Base-by-base conservation (phyloP, 345 rosid species). In the Lenwebbia sp. region DNA sequence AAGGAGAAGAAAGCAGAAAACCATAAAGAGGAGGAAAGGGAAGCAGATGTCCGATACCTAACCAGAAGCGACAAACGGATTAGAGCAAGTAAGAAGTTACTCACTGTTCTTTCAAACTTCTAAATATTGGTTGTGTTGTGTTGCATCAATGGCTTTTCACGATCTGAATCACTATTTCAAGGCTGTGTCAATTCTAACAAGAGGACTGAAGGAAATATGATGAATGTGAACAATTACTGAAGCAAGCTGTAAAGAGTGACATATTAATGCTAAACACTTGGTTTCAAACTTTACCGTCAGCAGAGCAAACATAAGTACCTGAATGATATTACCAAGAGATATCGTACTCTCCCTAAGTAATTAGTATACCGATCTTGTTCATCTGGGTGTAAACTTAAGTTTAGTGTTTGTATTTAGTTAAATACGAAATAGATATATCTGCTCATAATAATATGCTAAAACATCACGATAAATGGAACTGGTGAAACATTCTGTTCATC, bases 11-110 rank as follows among this genome's bases (percentile, higher is more conserved):
- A 49, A 55, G 55, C 19, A 1, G 33, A 12, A 53, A 54, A 41
- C 26, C 22, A 44, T 21, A 89, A 83, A n/a, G 83, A 83, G 9
- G 84, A 84, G 19, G 40, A 84, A 33, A 33, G 76, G 58, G 88
- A 86, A 40, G 49, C 84, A 13, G 90, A 57, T 75, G 90, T 84
- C 82, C 19, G 75, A 47, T 70, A 58, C 51, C 14, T 60, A 53
- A 85, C 40, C 86, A 86, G 89, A 86, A 89, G 87, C 15, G 78
- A 89, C 55, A 91, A 86, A 86, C 84, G 90, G 82, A 85, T n/a
- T 54, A 82, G 90, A 88, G 85, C 90, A 86, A 89, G 93, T 92
- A 89, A 60, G 15, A 83, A 13, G 14, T 60, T 57, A n/a, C 30
- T 15, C 40, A 26, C 26, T 26, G 7, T 65, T 55, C 54, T 30